Percentiles rank a stretch among this genome's conserved stretches.
These are phyloP conservation scores for Fusarium sp. DNA, from an alignment of 2,329 filamentous ascomycete species.

Conservation along the genomic window DNA sequence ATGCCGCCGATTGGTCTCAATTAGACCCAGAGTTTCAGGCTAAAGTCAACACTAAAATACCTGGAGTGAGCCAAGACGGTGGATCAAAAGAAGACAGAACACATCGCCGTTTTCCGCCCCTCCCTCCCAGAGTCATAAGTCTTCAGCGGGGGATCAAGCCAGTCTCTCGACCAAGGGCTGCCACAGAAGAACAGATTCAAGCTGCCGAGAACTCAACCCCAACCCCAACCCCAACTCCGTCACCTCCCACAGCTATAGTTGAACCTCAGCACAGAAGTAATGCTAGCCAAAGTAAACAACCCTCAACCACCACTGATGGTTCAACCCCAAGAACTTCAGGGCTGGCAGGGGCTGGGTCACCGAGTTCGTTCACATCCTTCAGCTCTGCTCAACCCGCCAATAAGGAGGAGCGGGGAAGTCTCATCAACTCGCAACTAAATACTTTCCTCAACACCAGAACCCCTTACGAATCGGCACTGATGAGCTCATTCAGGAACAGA, in stretches of 20 bases:
- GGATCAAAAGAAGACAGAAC: rapidly evolving
- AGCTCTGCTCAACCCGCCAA: neutral
- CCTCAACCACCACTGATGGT: neutral
- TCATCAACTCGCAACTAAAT: no score
- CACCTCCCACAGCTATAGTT: neutral
- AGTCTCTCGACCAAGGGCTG: neutral
- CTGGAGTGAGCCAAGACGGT: rapidly evolving
- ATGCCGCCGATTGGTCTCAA: neutral
- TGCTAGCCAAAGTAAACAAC: neutral
- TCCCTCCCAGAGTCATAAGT: neutral
- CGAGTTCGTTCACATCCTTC: neutral
- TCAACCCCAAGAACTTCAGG: neutral
- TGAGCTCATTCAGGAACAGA: rapidly evolving
- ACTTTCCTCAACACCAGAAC: rapidly evolving
- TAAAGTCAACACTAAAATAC: rapidly evolving
- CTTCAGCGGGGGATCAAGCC: neutral
- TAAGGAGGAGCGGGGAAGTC: neutral
- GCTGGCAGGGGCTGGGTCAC: neutral
- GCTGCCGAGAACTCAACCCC: neutral
- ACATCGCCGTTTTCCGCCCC: no score
- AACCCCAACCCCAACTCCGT: neutral
- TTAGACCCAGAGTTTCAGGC: neutral
- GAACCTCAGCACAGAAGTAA: neutral
- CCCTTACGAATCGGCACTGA: neutral
- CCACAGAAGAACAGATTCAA: neutral